phyloP scores from a whole-genome alignment of 225 moss, liverwort and hornwort genomes.

The Thuidium tamariscinum region DNA sequence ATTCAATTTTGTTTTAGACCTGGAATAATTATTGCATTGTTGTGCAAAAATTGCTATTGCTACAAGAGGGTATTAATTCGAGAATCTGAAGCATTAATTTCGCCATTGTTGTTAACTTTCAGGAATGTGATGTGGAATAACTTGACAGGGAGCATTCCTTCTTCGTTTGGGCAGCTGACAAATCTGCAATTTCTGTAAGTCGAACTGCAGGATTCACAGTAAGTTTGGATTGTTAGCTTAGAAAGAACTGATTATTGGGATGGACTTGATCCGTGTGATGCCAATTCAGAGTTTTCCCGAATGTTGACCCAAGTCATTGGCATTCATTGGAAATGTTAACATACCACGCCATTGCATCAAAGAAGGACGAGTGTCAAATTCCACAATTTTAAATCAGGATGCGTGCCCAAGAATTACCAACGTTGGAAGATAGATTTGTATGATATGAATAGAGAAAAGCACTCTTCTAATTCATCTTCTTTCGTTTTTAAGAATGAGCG shows the following conservation, averaged over 20 bases:
- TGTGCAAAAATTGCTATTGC: background rate
- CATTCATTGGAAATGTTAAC: background rate
- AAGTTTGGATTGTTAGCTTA: background rate
- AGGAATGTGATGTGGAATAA: slow-evolving; percentile 78
- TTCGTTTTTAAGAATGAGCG: background rate
- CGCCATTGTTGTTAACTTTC: background rate
- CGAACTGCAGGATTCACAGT: background rate
- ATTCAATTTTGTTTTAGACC: background rate
- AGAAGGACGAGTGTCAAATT: background rate
- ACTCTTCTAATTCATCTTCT: background rate
- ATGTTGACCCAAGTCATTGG: background rate
- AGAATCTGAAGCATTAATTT: background rate
- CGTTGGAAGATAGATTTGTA: background rate
- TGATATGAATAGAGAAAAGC: background rate
- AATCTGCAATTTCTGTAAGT: slow-evolving; percentile 41
- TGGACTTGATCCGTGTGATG: background rate
- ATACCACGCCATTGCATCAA: background rate
- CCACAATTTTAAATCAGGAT: background rate
- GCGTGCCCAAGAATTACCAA: background rate
- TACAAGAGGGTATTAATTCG: background rate
- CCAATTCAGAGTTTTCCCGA: background rate
- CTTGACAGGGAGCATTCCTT: slow-evolving; percentile 48
- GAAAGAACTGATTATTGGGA: background rate
- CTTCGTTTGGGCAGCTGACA: slow-evolving; percentile 20
- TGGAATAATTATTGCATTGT: background rate